Evolutionary conservation across 2,329 filamentous ascomycete species (phyloP), one percentile per base, ranked within the genome.

Genomic region (Botryotinia calthae): DNA sequence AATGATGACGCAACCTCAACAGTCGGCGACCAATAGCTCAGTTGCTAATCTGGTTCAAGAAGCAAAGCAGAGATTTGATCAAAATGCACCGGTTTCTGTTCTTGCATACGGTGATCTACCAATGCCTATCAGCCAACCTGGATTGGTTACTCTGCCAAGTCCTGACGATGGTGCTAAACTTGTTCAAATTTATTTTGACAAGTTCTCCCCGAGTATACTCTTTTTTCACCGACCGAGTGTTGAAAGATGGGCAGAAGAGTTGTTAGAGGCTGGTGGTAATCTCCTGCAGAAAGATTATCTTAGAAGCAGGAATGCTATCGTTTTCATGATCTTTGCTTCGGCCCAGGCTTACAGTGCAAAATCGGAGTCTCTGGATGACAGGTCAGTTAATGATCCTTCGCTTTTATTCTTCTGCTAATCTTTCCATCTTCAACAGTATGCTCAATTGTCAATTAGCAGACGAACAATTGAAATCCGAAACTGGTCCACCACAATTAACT

Each of bases 161-260:
- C 72, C 64, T 25, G 71, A 40, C 16, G 61, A 73, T 22, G 76
- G 73, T 18, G 34, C 73, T 25, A 65, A 31, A 12, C 18, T 80
- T 81, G 12, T 89, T 6, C 82, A 83, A 5, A 81, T 87, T 10
- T 90, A 89, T 71, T 90, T 90, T 74, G 87, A 89, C 59, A 86
- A 87, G 67, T 87, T 86, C 12, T 86, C 88, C 31, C 86, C 87
- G 0, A 89, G 88, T 0, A 88, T 89, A 74, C 84, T 87, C 4
- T 87, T 89, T 70, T 76, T 90, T n/a, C 87, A 89, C 76, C 81
- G 86, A 0, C 85, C 86, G 0, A 86, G 84, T 2, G 84, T 88
- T 0, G 84, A 87, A 67, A 69, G 74, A 0, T 89, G 87, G 86
- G 75, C 86, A 5, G 78, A 82, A n/a, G 83, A 85, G 31, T 83